Percentiles rank a stretch among this genome's conserved stretches.
phyloP scores from a whole-genome alignment of 352 stramenopile species.

The Phytopythium litorale region DNA sequence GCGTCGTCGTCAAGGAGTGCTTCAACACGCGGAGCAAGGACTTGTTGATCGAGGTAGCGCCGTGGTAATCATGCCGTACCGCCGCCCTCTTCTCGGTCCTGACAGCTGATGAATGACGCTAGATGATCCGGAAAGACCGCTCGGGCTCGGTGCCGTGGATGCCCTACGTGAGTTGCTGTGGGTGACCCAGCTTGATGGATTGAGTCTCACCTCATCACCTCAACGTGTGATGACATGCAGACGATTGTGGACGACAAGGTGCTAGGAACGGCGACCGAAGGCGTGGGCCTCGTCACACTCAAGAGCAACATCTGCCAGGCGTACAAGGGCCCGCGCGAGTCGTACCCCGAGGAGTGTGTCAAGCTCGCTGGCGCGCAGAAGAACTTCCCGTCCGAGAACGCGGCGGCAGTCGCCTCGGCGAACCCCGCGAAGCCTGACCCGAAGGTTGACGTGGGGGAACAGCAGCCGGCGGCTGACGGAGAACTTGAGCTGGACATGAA shows the following conservation, averaged over 20 bases:
- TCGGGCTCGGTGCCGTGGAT: slow-evolving; percentile 56
- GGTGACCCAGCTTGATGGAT: neutral
- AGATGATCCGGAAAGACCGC: slow-evolving; percentile 64
- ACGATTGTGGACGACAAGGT: slow-evolving; percentile 58
- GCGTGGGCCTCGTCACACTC: slow-evolving; percentile 57
- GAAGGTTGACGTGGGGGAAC: neutral
- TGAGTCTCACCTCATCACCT: neutral
- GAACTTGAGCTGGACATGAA: slow-evolving; percentile 35
- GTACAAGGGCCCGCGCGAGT: slow-evolving; percentile 64
- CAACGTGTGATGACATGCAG: slow-evolving; percentile 18
- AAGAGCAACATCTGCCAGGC: slow-evolving; percentile 52
- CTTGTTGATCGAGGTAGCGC: slow-evolving; percentile 41
- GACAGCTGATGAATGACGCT: slow-evolving; percentile 4
- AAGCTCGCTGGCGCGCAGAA: slow-evolving; percentile 55
- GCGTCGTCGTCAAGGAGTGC: slow-evolving; percentile 48
- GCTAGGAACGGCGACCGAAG: slow-evolving; percentile 49
- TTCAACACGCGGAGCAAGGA: slow-evolving; percentile 51
- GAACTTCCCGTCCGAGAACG: slow-evolving; percentile 37
- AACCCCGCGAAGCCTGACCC: slow-evolving; percentile 4
- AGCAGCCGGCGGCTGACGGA: slow-evolving; percentile 12
- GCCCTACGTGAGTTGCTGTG: slow-evolving; percentile 52
- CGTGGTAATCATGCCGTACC: neutral
- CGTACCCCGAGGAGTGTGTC: slow-evolving; percentile 54
- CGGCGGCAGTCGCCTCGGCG: slow-evolving; percentile 1
- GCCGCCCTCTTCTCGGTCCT: neutral